phyloP scores from a whole-genome alignment of 129 eudicot species.

The Rutidosis leptorrhynchoides region DNA sequence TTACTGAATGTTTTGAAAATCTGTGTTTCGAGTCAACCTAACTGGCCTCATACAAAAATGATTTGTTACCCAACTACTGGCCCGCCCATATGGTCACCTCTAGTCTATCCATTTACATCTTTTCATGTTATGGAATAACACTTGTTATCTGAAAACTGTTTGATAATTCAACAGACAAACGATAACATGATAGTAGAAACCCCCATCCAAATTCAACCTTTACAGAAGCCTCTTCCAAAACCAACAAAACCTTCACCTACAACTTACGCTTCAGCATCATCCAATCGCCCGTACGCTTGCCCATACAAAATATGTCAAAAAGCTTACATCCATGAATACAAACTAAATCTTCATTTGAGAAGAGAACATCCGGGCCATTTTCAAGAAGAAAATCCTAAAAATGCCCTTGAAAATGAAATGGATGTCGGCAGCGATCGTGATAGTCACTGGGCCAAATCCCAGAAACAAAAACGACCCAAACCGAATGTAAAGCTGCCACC shows the following conservation, averaged over 20 bases:
- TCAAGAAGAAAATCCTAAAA: conserved; percentile 62
- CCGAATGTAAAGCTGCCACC: conserved; percentile 73
- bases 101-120: background rate
- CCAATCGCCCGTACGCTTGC: conserved; percentile 84
- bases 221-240: conserved; percentile 38
- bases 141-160: background rate
- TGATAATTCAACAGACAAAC: background rate
- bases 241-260: conserved; percentile 47
- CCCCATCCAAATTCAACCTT: conserved; percentile 35
- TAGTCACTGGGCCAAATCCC: conserved; percentile 41
- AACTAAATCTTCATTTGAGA: conserved; percentile 81
- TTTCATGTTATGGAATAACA: background rate
- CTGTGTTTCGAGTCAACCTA: background rate
- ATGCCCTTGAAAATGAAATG: conserved; percentile 45
- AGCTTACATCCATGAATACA: conserved; percentile 93
- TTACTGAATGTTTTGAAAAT: background rate
- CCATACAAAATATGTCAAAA: conserved; percentile 88
- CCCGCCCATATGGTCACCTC: background rate
- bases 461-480: conserved; percentile 59
- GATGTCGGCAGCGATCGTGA: conserved; percentile 86
- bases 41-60: background rate
- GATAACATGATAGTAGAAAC: conserved; percentile 27
- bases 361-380: conserved; percentile 84
- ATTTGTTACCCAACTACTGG: background rate
- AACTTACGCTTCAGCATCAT: conserved; percentile 50